These are phyloP conservation scores for Fusarium kyushuense DNA, from an alignment of 2,329 filamentous ascomycete species.

Conservation along the genomic window DNA sequence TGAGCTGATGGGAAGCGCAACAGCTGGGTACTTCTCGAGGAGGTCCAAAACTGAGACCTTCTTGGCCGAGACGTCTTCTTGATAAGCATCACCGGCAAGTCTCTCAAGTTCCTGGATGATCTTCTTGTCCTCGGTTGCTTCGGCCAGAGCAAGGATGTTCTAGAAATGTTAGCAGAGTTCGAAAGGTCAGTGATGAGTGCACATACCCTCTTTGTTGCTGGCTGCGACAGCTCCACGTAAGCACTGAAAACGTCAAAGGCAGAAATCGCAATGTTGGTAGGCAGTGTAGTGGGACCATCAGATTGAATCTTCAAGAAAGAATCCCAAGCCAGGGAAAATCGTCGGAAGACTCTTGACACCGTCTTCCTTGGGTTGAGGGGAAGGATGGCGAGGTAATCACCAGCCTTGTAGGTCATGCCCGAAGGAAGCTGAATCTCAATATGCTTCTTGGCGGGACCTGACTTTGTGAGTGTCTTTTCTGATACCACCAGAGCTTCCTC, in stretches of 20 bases:
- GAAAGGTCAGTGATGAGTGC: background rate
- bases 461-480: slow-evolving; percentile 39
- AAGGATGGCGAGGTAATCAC: slow-evolving; percentile 81
- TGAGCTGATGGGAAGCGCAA: slow-evolving; percentile 71
- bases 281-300: slow-evolving; percentile 65
- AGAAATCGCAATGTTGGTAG: slow-evolving; percentile 67
- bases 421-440: slow-evolving; percentile 76
- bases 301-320: slow-evolving; percentile 71
- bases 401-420: slow-evolving; percentile 74
- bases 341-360: slow-evolving; percentile 72
- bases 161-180: slow-evolving; percentile 35
- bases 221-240: slow-evolving; percentile 79
- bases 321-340: slow-evolving; percentile 77
- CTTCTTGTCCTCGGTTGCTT: slow-evolving; percentile 61
- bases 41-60: slow-evolving; percentile 75
- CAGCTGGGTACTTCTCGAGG: slow-evolving; percentile 70
- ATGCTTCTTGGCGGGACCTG: slow-evolving; percentile 65
- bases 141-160: slow-evolving; percentile 59
- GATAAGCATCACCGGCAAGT: slow-evolving; percentile 62
- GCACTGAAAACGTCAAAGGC: slow-evolving; percentile 73
- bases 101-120: slow-evolving; percentile 58
- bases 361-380: slow-evolving; percentile 75
- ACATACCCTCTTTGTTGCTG: slow-evolving; percentile 74
- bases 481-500: slow-evolving; percentile 43
- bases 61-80: slow-evolving; percentile 64